These are phyloP conservation scores for Citrus trifoliata DNA, from an alignment of 345 rosid species.

Conservation along the genomic window DNA sequence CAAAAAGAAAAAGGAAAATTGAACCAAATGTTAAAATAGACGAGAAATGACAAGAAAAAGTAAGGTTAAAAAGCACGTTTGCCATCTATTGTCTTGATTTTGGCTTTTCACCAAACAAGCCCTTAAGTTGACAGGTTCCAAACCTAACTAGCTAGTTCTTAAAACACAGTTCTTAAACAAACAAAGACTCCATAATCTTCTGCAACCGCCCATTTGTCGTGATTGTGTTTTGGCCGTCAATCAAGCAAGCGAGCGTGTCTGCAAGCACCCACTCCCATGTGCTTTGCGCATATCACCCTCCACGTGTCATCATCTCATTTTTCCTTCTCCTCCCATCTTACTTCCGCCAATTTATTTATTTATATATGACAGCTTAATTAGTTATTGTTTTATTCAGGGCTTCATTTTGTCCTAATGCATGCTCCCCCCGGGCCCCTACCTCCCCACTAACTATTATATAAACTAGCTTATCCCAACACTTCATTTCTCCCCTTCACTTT, in stretches of 20 bases:
- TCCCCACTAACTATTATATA: neutral
- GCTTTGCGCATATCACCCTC: conserved; percentile 25
- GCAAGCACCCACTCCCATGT: conserved; percentile 39
- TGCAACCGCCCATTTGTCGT: conserved; percentile 24
- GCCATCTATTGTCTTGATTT: neutral
- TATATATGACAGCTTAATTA: no score
- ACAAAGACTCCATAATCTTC: neutral
- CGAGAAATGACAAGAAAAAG: neutral
- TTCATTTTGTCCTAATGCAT: neutral
- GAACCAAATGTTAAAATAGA: neutral
- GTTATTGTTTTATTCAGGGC: neutral
- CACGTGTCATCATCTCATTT: conserved; percentile 21
- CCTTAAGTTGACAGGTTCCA: neutral
- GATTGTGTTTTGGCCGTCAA: conserved; percentile 34
- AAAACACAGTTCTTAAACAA: neutral
- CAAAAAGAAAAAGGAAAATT: neutral
- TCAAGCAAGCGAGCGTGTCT: conserved; percentile 47
- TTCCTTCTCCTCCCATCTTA: neutral
- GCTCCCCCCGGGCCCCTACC: neutral
- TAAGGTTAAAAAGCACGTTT: neutral
- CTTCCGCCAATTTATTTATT: neutral
- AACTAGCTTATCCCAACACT: neutral
- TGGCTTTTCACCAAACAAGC: neutral
- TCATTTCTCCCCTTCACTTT: neutral
- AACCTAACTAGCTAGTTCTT: neutral